Conservation (phyloP, 306 rosid species). For the Malus orientalis region DNA sequence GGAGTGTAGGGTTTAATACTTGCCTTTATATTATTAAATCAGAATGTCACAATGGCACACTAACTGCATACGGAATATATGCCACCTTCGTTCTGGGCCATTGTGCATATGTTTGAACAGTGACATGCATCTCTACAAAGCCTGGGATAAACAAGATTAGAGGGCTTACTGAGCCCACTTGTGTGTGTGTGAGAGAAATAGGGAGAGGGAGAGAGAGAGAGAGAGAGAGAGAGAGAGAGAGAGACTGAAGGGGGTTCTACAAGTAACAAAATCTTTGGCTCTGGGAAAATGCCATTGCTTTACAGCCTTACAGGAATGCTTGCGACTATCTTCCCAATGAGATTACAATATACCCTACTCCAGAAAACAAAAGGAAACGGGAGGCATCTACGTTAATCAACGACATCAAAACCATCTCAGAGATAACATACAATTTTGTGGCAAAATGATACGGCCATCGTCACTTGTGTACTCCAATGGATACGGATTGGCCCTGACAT, state of each 20-base stretch:
- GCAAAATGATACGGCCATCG: not conserved
- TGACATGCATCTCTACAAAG: not conserved
- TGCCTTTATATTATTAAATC: rapidly evolving
- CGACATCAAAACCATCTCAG: not conserved
- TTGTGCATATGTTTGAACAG: not conserved
- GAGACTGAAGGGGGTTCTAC: not conserved
- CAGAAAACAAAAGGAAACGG: not conserved
- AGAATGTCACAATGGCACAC: not conserved
- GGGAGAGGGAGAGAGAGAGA: not conserved
- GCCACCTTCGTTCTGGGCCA: not conserved
- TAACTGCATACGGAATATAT: too few relatives aligned
- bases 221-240: not conserved
- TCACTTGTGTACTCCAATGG: not conserved
- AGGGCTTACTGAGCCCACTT: not conserved
- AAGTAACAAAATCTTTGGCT: not conserved
- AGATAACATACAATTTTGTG: not conserved
- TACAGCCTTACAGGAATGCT: not conserved
- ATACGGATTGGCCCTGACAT: not conserved
- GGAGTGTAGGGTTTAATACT: not conserved
- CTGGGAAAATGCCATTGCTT: slow-evolving; percentile 2
- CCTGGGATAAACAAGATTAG: not conserved
- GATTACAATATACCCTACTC: not conserved
- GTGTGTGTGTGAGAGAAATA: not conserved
- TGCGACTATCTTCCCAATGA: not conserved
- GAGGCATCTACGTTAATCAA: not conserved